These are phyloP conservation scores for Gillenia trifoliata DNA, from an alignment of 306 rosid species.

Conservation along the genomic window DNA sequence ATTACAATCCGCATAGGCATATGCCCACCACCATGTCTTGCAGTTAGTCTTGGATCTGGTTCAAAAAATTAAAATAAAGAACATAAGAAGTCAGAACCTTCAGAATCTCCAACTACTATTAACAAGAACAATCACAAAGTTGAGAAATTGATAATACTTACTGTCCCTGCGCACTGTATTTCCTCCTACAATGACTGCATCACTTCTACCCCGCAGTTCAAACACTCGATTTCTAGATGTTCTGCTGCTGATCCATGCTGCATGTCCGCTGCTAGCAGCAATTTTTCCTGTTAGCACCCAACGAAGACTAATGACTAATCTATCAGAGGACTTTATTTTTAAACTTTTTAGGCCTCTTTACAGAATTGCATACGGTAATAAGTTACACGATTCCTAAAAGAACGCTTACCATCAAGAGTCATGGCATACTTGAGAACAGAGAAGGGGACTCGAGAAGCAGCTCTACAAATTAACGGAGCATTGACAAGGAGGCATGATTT, in stretches of 20 bases:
- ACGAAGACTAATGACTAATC: background rate
- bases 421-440: slow-evolving; percentile 92
- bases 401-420: slow-evolving; percentile 89
- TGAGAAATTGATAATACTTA: slow-evolving; percentile 37
- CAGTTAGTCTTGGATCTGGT: slow-evolving; percentile 84
- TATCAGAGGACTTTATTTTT: background rate
- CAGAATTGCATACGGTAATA: background rate
- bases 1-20: slow-evolving; percentile 79
- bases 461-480: slow-evolving; percentile 89
- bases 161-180: slow-evolving; percentile 82
- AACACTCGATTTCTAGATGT: slow-evolving; percentile 66
- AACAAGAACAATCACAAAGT: slow-evolving; percentile 5
- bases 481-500: slow-evolving; percentile 73
- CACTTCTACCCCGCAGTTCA: slow-evolving; percentile 86
- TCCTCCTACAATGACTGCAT: slow-evolving; percentile 87
- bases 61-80: background rate
- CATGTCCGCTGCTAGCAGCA: slow-evolving; percentile 79
- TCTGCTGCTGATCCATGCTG: slow-evolving; percentile 84
- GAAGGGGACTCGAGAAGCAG: slow-evolving; percentile 73
- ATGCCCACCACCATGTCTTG: slow-evolving; percentile 89
- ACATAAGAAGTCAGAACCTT: slow-evolving; percentile 1
- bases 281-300: slow-evolving; percentile 60
- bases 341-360: background rate
- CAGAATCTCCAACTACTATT: slow-evolving; percentile 8
- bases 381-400: background rate